Evolutionary conservation across 352 stramenopile genomes (phyloP).

Genomic region (Phytophthora sojae): DNA sequence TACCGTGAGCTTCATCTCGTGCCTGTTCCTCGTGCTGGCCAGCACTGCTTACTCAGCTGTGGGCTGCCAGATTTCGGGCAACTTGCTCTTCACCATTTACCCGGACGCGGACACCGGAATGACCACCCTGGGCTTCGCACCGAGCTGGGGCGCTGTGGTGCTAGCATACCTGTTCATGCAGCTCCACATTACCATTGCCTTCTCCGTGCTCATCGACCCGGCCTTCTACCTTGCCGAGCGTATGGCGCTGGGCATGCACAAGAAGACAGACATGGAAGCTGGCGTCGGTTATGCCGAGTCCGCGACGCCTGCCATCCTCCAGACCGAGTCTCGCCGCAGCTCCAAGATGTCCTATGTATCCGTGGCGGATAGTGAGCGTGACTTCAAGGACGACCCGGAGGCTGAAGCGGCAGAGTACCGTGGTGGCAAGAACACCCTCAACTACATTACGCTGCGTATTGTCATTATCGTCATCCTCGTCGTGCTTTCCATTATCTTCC

Average conservation of each 20-base stretch:
- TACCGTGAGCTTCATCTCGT: slow-evolving; percentile 47
- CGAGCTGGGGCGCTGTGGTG: slow-evolving; percentile 46
- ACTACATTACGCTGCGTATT: slow-evolving; percentile 48
- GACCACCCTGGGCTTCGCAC: slow-evolving; percentile 47
- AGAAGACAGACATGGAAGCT: slow-evolving; percentile 19
- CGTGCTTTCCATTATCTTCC: slow-evolving; percentile 39
- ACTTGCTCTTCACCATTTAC: too few species aligned
- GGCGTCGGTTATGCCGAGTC: slow-evolving; percentile 29
- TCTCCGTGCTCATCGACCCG: slow-evolving; percentile 55
- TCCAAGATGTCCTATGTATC: slow-evolving; percentile 20
- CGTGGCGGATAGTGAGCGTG: slow-evolving; percentile 22
- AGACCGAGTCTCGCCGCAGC: slow-evolving; percentile 12
- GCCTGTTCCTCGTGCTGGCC: not conserved
- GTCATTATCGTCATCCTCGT: slow-evolving; percentile 50
- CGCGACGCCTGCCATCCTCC: slow-evolving; percentile 14
- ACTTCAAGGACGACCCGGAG: not conserved
- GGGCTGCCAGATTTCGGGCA: too few species aligned
- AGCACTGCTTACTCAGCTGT: too few species aligned
- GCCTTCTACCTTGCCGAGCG: slow-evolving; percentile 61
- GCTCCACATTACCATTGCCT: slow-evolving; percentile 65
- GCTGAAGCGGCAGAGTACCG: slow-evolving; percentile 41
- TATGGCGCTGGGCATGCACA: slow-evolving; percentile 61
- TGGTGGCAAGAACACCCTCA: slow-evolving; percentile 36
- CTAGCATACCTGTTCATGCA: slow-evolving; percentile 66
- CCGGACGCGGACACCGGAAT: slow-evolving; percentile 28